phyloP scores from a whole-genome alignment of 2,329 filamentous ascomycete species.

The Pyrenophora graminea region DNA sequence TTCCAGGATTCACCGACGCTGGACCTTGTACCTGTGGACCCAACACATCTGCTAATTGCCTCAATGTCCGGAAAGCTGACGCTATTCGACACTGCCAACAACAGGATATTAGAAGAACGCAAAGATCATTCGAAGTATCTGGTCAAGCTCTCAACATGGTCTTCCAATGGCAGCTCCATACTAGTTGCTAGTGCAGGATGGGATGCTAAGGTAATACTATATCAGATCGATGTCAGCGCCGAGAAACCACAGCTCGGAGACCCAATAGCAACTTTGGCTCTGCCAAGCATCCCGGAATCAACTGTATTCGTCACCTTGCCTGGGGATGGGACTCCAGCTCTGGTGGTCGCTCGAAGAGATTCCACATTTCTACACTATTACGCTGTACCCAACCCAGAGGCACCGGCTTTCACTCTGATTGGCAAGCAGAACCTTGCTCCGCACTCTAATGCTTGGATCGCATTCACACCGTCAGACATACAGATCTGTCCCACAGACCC shows the following conservation, averaged over 20 bases:
- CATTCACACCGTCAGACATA: constrained; percentile 64
- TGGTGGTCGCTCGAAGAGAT: constrained; percentile 61
- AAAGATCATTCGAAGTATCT: constrained; percentile 64
- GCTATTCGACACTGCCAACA: constrained; percentile 50
- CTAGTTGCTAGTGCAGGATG: constrained; percentile 63
- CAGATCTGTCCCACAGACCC: constrained; percentile 60
- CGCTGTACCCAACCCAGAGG: constrained; percentile 31
- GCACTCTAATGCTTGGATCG: constrained; percentile 66
- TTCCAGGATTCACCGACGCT: constrained; percentile 60
- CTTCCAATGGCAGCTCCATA: constrained; percentile 34
- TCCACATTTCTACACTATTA: constrained; percentile 65
- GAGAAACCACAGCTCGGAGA: constrained; percentile 39
- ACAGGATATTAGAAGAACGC: constrained; percentile 52
- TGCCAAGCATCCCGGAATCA: constrained; percentile 62
- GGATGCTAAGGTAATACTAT: constrained; percentile 62
- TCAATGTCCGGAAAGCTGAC: constrained; percentile 64
- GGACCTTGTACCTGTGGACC: constrained; percentile 52
- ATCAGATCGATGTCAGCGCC: constrained; percentile 44
- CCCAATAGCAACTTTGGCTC: constrained; percentile 49
- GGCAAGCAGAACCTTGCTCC: constrained; percentile 66
- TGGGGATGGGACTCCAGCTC: constrained; percentile 51
- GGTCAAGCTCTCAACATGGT: constrained; percentile 54
- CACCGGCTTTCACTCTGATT: constrained; percentile 43
- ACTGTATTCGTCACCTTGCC: constrained; percentile 58
- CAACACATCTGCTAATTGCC: constrained; percentile 56